These are phyloP conservation scores for Kuraishia molischiana DNA, from an alignment of 805 yeast species.

Conservation along the genomic window DNA sequence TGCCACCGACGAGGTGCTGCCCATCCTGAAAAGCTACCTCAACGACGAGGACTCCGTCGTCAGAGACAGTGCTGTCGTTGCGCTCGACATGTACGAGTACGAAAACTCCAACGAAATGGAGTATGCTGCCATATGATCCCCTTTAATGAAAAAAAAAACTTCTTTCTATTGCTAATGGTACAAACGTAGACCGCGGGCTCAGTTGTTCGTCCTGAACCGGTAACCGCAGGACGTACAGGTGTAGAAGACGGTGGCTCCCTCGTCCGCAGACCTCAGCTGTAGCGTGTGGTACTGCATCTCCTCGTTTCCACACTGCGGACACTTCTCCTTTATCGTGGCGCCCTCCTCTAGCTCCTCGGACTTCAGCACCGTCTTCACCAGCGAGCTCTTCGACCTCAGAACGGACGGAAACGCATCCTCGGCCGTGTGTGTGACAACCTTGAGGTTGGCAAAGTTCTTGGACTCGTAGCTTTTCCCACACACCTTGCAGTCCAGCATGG, in stretches of 20 bases:
- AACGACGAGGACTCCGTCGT: constrained; percentile 83
- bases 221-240: constrained; percentile 92
- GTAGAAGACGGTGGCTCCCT: constrained; percentile 98
- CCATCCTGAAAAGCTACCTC: constrained; percentile 71
- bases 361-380: constrained; percentile 77
- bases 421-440: constrained; percentile 81
- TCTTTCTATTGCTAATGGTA: background rate
- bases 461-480: constrained; percentile 32
- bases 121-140: constrained; percentile 38
- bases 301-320: constrained; percentile 98
- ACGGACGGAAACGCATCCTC: constrained; percentile 92
- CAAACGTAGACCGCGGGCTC: constrained; percentile 3
- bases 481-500: constrained; percentile 45
- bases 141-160: constrained; percentile 1
- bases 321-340: constrained; percentile 92
- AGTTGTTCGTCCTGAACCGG: constrained; percentile 91
- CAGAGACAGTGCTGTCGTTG: constrained; percentile 94
- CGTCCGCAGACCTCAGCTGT: constrained; percentile 96
- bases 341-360: constrained; percentile 83
- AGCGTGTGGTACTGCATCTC: constrained; percentile 97
- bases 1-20: constrained; percentile 92
- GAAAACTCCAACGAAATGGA: constrained; percentile 80
- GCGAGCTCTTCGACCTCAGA: constrained; percentile 71
- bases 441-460: constrained; percentile 58
- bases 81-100: constrained; percentile 95